Base-by-base conservation (phyloP, 164 flowering plant species). In the Akebia trifoliata region DNA sequence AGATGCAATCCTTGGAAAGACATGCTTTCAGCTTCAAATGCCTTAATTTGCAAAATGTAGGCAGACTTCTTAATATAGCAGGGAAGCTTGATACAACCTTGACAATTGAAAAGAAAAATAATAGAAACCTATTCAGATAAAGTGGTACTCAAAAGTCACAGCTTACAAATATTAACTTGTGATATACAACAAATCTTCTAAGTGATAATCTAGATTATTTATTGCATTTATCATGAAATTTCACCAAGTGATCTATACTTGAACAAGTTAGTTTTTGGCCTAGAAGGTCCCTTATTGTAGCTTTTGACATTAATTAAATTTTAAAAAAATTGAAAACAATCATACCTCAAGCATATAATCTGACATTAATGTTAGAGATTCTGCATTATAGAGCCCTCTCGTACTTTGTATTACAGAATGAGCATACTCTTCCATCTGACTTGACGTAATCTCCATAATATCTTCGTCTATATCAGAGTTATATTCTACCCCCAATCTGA, bases 21-120 rank as follows among this genome's bases (percentile, higher is more conserved):
- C 55, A 49, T 28, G 55, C 36, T 29, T 50, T 30, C 18, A 59
- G 20, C 62, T 39, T 49, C 54, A 59, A 37, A 59, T 50, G 3
- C 36, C 44, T 59, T 21, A 59, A 17, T 12, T 48, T 59, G 28
- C 12, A 24, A 38, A 48, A 48, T 39, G 30, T 14, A 11, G 43
- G 34, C 26, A 30, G 29, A 11, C 54, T 24, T 26, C 36, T 14
- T 4, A 14, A 15, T 7, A 24, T 18, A 17, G 14, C 44, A 25
- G 28, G 32, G n/a, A 43, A 25, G 1, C 8, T 31, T 1, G 35
- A 25, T 9, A 48, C 1, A 47, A 59, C 34, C 62, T 59, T 8
- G 10, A 6, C 15, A 38, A n/a, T 37, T 15, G 43, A 55, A 14
- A 55, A 30, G 20, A 8, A 18, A 18, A 53, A 22, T 14, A 17